Conservation (phyloP, 495 filamentous ascomycete genomes). For the Aspergillus olivimuriae region DNA sequence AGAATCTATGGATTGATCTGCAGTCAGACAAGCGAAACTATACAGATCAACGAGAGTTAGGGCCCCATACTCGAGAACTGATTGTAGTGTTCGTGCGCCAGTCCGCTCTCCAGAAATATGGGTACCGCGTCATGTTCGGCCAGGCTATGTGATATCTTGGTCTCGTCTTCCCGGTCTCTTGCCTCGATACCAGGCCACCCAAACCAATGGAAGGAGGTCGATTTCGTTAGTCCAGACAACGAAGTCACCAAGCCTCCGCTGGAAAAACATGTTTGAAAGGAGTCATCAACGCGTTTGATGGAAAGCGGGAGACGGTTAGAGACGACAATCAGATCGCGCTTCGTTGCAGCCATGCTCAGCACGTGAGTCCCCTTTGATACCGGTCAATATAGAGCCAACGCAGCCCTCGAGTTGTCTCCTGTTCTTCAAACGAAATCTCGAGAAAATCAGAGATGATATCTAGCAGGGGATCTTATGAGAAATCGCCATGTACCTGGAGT, state of each 20-base stretch:
- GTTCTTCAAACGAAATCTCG: too few relatives aligned
- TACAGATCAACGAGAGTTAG: too few relatives aligned
- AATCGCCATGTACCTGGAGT: too few relatives aligned
- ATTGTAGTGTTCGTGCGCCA: conserved; percentile 55
- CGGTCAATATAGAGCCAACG: neutral
- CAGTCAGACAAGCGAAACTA: neutral
- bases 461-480: too few relatives aligned
- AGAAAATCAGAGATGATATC: too few relatives aligned
- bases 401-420: too few relatives aligned
- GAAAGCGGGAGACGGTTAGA: conserved; percentile 88
- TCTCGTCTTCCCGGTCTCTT: conserved; percentile 30
- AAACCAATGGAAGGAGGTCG: conserved; percentile 85
- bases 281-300: conserved; percentile 68
- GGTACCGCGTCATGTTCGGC: conserved; percentile 46
- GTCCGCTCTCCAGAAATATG: conserved; percentile 46
- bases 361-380: too few relatives aligned
- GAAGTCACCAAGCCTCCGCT: conserved; percentile 87
- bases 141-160: conserved; percentile 38
- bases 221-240: conserved; percentile 75
- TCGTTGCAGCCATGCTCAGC: conserved; percentile 1
- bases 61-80: conserved; percentile 46
- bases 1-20: conserved; percentile 52
- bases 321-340: conserved; percentile 61
- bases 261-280: conserved; percentile 72
- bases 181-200: conserved; percentile 81